Conservation (phyloP, 176 grass and related monocot species). For the Elaeis guineensis region DNA sequence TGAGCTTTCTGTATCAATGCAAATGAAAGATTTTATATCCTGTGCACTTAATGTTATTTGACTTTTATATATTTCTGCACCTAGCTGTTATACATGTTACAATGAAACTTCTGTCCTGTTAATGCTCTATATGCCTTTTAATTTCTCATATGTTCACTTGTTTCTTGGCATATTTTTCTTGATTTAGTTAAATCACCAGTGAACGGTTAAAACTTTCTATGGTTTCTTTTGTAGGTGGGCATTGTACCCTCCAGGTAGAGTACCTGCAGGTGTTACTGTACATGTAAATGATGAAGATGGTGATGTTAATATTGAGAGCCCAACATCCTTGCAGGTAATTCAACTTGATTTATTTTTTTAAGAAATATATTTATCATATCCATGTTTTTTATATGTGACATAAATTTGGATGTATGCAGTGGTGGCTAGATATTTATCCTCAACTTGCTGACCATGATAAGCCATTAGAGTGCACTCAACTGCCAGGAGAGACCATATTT, state of each 20-base stretch:
- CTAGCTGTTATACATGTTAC: too few relatives aligned
- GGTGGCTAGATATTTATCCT: slow-evolving; percentile 88
- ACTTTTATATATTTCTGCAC: too few relatives aligned
- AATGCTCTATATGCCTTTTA: too few relatives aligned
- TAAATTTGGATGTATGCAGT: slow-evolving; percentile 17
- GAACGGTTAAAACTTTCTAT: not conserved
- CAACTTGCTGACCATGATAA: slow-evolving; percentile 67
- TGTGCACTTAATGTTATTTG: too few relatives aligned
- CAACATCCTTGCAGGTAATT: slow-evolving; percentile 81
- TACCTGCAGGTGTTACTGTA: slow-evolving; percentile 85
- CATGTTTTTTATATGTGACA: not conserved
- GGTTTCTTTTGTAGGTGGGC: slow-evolving; percentile 73
- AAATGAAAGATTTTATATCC: too few relatives aligned
- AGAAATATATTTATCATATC: not conserved
- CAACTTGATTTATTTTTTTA: slow-evolving; percentile 12
- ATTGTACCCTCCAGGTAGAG: slow-evolving; percentile 91
- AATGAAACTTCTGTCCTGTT: too few relatives aligned
- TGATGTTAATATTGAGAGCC: slow-evolving; percentile 80
- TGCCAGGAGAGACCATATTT: slow-evolving; percentile 94
- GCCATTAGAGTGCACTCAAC: slow-evolving; percentile 86
- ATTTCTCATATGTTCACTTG: too few relatives aligned
- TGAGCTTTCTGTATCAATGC: too few relatives aligned
- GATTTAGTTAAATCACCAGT: not conserved
- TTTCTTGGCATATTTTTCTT: not conserved
- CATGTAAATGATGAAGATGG: slow-evolving; percentile 95